These are phyloP conservation scores for Naematelia aurantialba DNA, from an alignment of 768 basidiomycete genomes.

Conservation along the genomic window DNA sequence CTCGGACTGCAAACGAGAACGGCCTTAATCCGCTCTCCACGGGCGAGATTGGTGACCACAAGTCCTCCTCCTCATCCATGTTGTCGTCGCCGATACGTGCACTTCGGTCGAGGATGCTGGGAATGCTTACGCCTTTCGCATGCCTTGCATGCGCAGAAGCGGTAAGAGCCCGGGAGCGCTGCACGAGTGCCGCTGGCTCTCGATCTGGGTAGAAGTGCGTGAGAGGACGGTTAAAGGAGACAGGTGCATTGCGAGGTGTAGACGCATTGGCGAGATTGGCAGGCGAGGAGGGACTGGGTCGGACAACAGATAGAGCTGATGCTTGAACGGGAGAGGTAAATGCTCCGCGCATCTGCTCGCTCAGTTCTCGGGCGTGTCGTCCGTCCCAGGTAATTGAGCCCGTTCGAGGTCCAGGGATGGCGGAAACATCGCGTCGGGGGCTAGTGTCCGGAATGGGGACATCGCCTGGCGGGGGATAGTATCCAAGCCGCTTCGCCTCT, in stretches of 20 bases:
- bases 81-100: conserved; percentile 4
- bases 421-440: conserved; percentile 14
- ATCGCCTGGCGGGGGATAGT: conserved; percentile 31
- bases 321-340: conserved; percentile 6
- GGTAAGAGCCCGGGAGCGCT: background rate
- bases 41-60: conserved; percentile 32
- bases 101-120: conserved; percentile 27
- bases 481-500: conserved; percentile 36
- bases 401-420: conserved; percentile 5
- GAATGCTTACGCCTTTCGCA: conserved; percentile 27
- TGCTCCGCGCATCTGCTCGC: conserved; percentile 18
- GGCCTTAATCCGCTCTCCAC: conserved; percentile 39
- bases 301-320: conserved; percentile 16
- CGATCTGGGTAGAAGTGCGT: conserved; percentile 39
- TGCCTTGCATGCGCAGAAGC: conserved; percentile 15
- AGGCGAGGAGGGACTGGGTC: conserved; percentile 38
- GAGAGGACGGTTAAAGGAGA: conserved; percentile 21
- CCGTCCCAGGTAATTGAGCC: conserved; percentile 13
- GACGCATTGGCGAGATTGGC: conserved; percentile 25
- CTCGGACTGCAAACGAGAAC: conserved; percentile 52
- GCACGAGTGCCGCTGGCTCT: conserved; percentile 17
- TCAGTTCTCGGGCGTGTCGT: conserved; percentile 13
- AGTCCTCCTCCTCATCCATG: conserved; percentile 27
- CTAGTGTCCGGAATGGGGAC: conserved; percentile 2
- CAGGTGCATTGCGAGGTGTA: conserved; percentile 2